Evolutionary conservation across 257 asterid genomes (phyloP), one percentile per base, ranked within the genome.

Genomic region (Nicotiana benthamiana): DNA sequence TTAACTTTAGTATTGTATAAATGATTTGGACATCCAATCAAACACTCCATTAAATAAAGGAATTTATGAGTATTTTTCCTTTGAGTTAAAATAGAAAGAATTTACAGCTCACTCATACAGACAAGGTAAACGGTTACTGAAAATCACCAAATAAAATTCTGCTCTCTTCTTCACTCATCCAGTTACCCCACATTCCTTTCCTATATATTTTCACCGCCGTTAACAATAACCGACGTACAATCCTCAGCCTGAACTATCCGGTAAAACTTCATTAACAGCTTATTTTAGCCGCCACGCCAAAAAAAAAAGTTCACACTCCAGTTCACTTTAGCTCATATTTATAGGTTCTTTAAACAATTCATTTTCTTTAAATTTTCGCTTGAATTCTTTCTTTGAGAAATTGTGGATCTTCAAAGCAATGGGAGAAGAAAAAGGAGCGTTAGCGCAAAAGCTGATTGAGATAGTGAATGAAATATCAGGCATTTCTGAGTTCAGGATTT

Each of bases 391-490:
- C 43, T 77, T 48, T 72, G 15, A 1, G 16, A 72, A 90, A 86
- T 86, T 88, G 80, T 26, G 52, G 13, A 15, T 32, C 59, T 79
- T 59, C 80, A 81, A 52, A 79, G 60, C 70, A 82, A 93, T 94
- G 98, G 99, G 84, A 75, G 94, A 89, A 15, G 97, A 89, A 54
- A 91, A 88, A 83, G 87, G 86, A 67, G 90, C 85, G 54, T 75
- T 94, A 81, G 87, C 91, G 34, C 81, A 83, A 85, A 87, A 87
- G 83, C 82, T 92, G 56, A 90, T 94, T 77, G 94, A 85, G 60
- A 18, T 86, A 34, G 93, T 92, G 66, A 86, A 86, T 20, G 97
- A 90, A 80, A 96, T 96, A 83, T 87, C 99, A 81, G 87, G 88
- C 34, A 88, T 92, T 70, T 85, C 95, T 10, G 97, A 94, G 65